Evolutionary conservation across 2,329 filamentous ascomycete species (phyloP).

Genomic region (Moelleriella libera): DNA sequence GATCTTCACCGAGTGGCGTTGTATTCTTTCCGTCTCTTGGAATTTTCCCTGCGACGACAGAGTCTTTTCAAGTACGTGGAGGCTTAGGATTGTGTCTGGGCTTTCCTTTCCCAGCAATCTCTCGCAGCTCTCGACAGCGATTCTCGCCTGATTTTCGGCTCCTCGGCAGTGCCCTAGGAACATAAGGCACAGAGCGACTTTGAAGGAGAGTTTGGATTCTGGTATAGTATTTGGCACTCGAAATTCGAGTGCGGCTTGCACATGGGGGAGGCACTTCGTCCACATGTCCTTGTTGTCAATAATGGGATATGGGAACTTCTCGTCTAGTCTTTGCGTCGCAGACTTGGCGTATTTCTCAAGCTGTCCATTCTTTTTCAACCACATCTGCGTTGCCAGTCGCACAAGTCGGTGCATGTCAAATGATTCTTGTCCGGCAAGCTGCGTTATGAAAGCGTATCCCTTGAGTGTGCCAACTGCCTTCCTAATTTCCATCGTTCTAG

Average conservation of each 20-base stretch:
- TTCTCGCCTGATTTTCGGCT: too few relatives aligned
- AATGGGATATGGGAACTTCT: neutral
- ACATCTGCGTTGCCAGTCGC: constrained; percentile 14
- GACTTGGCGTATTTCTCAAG: neutral
- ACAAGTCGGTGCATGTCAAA: constrained; percentile 19
- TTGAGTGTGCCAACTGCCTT: constrained; percentile 11
- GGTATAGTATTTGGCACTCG: too few relatives aligned
- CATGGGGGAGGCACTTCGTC: constrained; percentile 1
- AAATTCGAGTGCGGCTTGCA: neutral
- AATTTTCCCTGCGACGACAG: neutral
- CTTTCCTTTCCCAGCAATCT: too few relatives aligned
- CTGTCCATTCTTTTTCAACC: constrained; percentile 7
- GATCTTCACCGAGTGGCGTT: neutral
- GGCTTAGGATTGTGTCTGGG: neutral
- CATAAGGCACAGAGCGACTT: neutral
- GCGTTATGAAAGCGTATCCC: constrained; percentile 16
- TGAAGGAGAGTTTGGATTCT: too few relatives aligned
- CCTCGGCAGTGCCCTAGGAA: too few relatives aligned
- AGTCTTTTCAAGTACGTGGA: neutral
- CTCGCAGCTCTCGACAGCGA: too few relatives aligned
- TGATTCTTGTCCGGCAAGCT: constrained; percentile 6
- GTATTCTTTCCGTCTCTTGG: neutral
- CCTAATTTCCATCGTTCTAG: neutral
- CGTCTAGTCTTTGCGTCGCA: neutral
- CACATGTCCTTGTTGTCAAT: neutral